Conservation (phyloP, 1,139 yeast species). For the Ashbya aceris region DNA sequence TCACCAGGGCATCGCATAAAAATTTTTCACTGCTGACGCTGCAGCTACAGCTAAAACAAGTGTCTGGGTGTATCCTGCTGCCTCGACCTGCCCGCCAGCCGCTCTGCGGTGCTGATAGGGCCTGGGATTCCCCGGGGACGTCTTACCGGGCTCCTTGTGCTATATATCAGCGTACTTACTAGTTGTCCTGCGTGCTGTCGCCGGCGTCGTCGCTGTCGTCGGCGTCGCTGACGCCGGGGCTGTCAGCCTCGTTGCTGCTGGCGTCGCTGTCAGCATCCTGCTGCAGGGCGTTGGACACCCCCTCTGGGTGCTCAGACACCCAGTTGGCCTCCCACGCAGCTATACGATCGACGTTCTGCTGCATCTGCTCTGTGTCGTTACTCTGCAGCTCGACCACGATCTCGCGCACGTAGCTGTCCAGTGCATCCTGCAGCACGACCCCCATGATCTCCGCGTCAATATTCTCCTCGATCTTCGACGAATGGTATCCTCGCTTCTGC, state of each 20-base stretch:
- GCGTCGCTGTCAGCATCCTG: constrained; percentile 5
- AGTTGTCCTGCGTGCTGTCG: too few relatives aligned
- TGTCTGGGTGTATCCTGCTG: too few relatives aligned
- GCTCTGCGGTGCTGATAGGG: too few relatives aligned
- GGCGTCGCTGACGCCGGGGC: constrained; percentile 8
- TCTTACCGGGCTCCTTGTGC: too few relatives aligned
- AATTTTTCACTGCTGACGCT: not conserved
- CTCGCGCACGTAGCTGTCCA: constrained; percentile 67
- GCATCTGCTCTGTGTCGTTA: constrained; percentile 66
- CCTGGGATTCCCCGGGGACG: too few relatives aligned
- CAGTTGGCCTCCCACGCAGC: constrained; percentile 67
- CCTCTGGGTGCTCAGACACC: constrained; percentile 43
- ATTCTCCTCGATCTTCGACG: constrained; percentile 78
- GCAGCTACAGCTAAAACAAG: too few relatives aligned
- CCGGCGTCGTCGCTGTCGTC: constrained; percentile 2
- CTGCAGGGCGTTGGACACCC: constrained; percentile 33
- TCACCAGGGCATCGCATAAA: not conserved
- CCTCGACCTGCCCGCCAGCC: too few relatives aligned
- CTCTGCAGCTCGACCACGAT: constrained; percentile 75
- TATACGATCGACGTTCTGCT: constrained; percentile 68
- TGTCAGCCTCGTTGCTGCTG: constrained; percentile 11
- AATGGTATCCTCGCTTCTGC: constrained; percentile 62
- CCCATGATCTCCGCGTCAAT: constrained; percentile 97
- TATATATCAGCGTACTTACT: too few relatives aligned
- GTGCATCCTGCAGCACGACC: constrained; percentile 77